Conservation (phyloP, 2,329 filamentous ascomycete genomes). For the Aspergillus intermedius region DNA sequence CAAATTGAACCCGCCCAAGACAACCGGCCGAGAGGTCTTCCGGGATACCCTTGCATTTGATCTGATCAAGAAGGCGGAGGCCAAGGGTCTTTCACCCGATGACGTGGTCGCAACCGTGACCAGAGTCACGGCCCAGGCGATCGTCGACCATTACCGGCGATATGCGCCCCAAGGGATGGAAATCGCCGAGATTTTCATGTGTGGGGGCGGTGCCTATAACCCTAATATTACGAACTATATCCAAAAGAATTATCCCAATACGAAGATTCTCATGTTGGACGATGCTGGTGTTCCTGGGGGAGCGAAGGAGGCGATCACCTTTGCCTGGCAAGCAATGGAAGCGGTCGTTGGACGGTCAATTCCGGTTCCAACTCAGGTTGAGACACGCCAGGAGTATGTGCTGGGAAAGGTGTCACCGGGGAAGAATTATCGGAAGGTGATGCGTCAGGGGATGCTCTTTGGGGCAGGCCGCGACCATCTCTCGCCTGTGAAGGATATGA, state of each 20-base stretch:
- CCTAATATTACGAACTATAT: conserved; percentile 52
- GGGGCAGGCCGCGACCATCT: conserved; percentile 41
- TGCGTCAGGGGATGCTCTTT: conserved; percentile 49
- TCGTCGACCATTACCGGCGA: conserved; percentile 47
- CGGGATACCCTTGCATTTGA: conserved; percentile 50
- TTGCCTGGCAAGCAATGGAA: conserved; percentile 58
- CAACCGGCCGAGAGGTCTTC: conserved; percentile 55
- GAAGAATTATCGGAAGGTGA: conserved; percentile 49
- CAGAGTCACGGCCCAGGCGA: conserved; percentile 53
- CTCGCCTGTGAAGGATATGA: conserved; percentile 44
- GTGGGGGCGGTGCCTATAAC: conserved; percentile 53
- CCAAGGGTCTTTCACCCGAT: conserved; percentile 41
- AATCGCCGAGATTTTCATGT: conserved; percentile 55
- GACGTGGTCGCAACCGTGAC: conserved; percentile 56
- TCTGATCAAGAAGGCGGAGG: conserved; percentile 43
- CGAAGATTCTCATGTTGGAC: conserved; percentile 50
- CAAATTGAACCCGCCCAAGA: conserved; percentile 47
- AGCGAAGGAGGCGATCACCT: conserved; percentile 55
- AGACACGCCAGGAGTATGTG: conserved; percentile 47
- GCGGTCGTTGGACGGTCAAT: conserved; percentile 52
- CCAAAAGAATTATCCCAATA: conserved; percentile 43
- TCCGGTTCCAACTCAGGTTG: conserved; percentile 49
- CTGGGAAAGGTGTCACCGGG: conserved; percentile 52
- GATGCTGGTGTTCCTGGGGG: conserved; percentile 51
- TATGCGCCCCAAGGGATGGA: conserved; percentile 43